phyloP scores from a whole-genome alignment of 768 basidiomycete genomes.

The Pluteus cervinus region DNA sequence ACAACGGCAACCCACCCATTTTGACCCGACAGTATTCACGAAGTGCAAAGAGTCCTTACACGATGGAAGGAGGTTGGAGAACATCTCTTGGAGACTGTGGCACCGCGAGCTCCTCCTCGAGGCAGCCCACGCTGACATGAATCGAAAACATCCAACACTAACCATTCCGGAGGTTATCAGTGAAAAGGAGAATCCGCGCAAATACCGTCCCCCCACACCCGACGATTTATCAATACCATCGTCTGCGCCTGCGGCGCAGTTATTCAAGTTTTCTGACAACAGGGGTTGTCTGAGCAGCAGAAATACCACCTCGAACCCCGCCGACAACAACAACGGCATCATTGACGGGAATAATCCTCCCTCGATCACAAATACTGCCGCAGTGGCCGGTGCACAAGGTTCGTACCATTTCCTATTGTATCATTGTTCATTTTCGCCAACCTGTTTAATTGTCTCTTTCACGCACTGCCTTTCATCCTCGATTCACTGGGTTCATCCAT shows the following conservation, averaged over 20 bases:
- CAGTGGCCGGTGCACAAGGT: too few relatives aligned
- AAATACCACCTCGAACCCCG: too few relatives aligned
- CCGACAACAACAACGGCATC: too few relatives aligned
- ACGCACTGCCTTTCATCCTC: too few relatives aligned
- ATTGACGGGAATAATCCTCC: too few relatives aligned
- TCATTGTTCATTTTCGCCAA: too few relatives aligned
- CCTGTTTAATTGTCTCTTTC: too few relatives aligned
- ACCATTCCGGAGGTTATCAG: neutral
- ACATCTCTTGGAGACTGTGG: constrained; percentile 86
- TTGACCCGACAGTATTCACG: constrained; percentile 56
- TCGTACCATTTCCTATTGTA: too few relatives aligned
- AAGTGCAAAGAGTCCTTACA: constrained; percentile 76
- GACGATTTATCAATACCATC: constrained; percentile 8
- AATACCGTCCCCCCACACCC: constrained; percentile 14
- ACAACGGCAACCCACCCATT: neutral
- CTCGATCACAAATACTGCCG: too few relatives aligned
- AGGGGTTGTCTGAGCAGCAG: too few relatives aligned
- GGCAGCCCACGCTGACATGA: constrained; percentile 21
- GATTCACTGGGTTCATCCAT: too few relatives aligned
- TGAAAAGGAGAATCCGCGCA: constrained; percentile 1
- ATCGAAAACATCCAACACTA: constrained; percentile 5
- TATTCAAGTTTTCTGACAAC: constrained; percentile 1
- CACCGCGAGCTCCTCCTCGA: constrained; percentile 51
- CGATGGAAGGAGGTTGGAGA: constrained; percentile 79
- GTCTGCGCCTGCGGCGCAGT: constrained; percentile 4